These are phyloP conservation scores for Asterochloris erici DNA, from an alignment of 139 green algal genomes.

Conservation along the genomic window DNA sequence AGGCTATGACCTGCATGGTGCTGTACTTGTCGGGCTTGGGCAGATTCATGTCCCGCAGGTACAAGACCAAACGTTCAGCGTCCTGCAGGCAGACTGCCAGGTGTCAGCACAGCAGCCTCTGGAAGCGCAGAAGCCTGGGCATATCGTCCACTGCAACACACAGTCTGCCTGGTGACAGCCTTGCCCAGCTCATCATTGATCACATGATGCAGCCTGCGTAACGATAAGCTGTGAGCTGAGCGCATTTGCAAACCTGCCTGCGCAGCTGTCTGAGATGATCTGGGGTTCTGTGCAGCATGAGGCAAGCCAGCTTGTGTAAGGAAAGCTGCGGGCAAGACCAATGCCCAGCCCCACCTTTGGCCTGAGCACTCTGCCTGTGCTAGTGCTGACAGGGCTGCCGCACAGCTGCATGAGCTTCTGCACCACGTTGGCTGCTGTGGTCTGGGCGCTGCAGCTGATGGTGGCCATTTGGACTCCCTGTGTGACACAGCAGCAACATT, in stretches of 20 bases:
- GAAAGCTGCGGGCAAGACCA: too few relatives aligned
- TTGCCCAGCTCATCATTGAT: background rate
- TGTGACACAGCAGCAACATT: background rate
- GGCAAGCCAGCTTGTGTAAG: background rate
- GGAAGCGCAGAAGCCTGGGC: background rate
- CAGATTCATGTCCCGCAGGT: constrained; percentile 73
- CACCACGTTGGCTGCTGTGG: constrained; percentile 63
- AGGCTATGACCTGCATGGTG: constrained; percentile 72
- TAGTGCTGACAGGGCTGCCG: constrained; percentile 67
- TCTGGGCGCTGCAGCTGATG: constrained; percentile 76
- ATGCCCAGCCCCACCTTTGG: constrained; percentile 17
- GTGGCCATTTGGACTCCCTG: constrained; percentile 8
- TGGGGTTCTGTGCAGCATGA: background rate
- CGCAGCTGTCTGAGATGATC: background rate
- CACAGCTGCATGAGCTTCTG: constrained; percentile 77
- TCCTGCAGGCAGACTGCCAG: constrained; percentile 22
- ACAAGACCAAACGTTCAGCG: constrained; percentile 60
- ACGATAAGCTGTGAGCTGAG: background rate
- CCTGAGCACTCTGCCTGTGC: constrained; percentile 55
- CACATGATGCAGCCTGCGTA: background rate
- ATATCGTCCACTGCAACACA: too few relatives aligned
- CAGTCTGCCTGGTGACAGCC: too few relatives aligned
- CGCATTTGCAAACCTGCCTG: background rate
- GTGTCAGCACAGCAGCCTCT: background rate
- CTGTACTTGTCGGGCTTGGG: constrained; percentile 77